A percentile compares a stretch with the other conserved stretches of the same genome.
phyloP scores from a whole-genome alignment of 306 rosid species.

The Crataegus laevigata region DNA sequence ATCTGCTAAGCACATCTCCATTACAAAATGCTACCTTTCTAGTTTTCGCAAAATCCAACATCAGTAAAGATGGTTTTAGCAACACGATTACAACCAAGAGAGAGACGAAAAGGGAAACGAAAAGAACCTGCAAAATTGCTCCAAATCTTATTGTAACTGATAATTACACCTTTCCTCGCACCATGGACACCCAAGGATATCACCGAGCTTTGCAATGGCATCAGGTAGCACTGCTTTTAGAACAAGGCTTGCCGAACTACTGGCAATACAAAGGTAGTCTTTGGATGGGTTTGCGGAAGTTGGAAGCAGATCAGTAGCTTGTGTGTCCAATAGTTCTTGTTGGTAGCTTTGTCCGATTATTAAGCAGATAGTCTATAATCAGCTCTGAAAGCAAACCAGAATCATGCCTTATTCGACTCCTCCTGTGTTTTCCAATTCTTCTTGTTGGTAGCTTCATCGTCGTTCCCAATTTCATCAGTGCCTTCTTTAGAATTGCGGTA shows the following conservation, averaged over 20 bases:
- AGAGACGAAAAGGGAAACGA: not conserved
- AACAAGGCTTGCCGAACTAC: not conserved
- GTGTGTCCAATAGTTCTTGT: not conserved
- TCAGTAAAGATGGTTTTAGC: not conserved
- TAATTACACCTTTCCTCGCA: slow-evolving; percentile 3
- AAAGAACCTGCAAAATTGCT: not conserved
- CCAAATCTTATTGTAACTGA: not conserved
- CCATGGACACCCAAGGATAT: not conserved
- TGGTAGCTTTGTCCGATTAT: not conserved
- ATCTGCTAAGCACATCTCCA: not conserved
- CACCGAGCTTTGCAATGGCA: not conserved
- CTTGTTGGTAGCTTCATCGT: not conserved
- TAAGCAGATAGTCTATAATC: not conserved
- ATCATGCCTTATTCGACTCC: not conserved
- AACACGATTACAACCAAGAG: not conserved
- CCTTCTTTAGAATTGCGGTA: not conserved
- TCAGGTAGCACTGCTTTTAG: not conserved
- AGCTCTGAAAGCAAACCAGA: not conserved
- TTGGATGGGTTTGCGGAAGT: not conserved
- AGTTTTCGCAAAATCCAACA: not conserved
- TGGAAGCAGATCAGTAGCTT: not conserved
- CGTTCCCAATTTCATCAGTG: not conserved
- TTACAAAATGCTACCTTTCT: not conserved
- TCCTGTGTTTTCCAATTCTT: not conserved
- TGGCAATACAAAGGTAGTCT: not conserved